Base-by-base conservation (phyloP, 2,329 filamentous ascomycete species). In the Sporothrix brasiliensis region DNA sequence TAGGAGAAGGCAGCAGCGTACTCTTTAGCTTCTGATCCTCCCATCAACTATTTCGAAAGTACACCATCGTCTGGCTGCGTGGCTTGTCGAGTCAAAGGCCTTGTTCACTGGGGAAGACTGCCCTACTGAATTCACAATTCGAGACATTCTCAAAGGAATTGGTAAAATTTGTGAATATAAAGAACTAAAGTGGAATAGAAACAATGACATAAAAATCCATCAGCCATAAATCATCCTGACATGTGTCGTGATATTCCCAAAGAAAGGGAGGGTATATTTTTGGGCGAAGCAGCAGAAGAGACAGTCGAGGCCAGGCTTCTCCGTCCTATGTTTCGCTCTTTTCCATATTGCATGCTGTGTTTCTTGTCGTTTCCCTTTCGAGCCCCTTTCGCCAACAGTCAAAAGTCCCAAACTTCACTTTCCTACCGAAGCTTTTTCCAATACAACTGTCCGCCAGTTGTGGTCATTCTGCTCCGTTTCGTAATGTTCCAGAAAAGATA, bases 401-500 rank as follows among this genome's bases (percentile, higher is more conserved):
- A 27, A 27, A n/a, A 7, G 27, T n/a, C 27, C 24, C 24, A 19
- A 3, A 16, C 24, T 2, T 24, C 58, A 47, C 27, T 52, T 50
- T 24, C 63, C 24, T 4, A 1, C 41, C 14, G 0, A 16, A 44
- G 1, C 3, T 14, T 50, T 13, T 65, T 24, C 19, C 27, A 21
- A 49, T 50, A 13, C 61, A 54, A 60, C 49, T 34, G 61, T 30
- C 61, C 47, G 11, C 65, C 30, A 24, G 30, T 69, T 19, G 60
- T 49, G n/a, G 49, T 53, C 63, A 39, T 66, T 24, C 6, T 27
- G 11, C 16, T 47, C 13, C 39, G 11, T 10, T 30, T 50, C 24
- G 47, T 66, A 4, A 66, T 50, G 53, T 53, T 52, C 30, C 44
- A 30, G 63, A 63, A 63, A 52, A 63, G 24, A 24, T 47, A 24